Evolutionary conservation across 257 asterid genomes (phyloP).

Genomic region (Paraleonurus japonicus): DNA sequence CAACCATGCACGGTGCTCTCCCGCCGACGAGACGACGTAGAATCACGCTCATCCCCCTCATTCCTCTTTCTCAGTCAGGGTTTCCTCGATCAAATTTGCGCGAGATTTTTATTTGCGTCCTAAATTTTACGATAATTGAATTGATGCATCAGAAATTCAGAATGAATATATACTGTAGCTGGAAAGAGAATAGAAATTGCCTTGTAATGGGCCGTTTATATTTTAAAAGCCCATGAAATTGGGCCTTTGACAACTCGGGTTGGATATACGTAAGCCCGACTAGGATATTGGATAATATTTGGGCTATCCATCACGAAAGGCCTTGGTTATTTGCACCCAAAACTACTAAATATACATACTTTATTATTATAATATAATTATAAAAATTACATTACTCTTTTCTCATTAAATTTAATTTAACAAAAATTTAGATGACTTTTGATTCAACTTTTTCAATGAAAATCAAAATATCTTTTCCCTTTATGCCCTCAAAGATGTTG

Average conservation of each 20-base stretch:
- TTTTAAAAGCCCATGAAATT: neutral
- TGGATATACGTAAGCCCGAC: no score
- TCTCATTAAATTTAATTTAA: no score
- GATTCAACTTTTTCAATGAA: no score
- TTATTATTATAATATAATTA: no score
- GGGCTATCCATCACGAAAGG: no score
- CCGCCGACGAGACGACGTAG: conserved; percentile 58
- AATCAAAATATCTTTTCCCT: no score
- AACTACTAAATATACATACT: no score
- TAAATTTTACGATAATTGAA: neutral
- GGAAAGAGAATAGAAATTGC: neutral
- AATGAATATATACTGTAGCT: neutral
- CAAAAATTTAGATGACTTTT: no score
- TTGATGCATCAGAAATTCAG: neutral
- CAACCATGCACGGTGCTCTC: conserved; percentile 27
- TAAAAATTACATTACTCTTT: no score
- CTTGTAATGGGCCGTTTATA: neutral
- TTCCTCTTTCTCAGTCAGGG: conserved; percentile 15
- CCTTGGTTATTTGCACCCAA: no score
- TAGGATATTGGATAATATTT: no score
- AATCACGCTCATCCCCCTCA: conserved; percentile 45
- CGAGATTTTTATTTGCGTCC: conserved; percentile 1
- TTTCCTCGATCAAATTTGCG: conserved; percentile 4
- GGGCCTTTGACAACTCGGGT: neutral
- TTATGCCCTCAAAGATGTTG: no score